These are phyloP conservation scores for Penicillium sumatraense DNA, from an alignment of 2,329 filamentous ascomycete genomes.

Conservation along the genomic window DNA sequence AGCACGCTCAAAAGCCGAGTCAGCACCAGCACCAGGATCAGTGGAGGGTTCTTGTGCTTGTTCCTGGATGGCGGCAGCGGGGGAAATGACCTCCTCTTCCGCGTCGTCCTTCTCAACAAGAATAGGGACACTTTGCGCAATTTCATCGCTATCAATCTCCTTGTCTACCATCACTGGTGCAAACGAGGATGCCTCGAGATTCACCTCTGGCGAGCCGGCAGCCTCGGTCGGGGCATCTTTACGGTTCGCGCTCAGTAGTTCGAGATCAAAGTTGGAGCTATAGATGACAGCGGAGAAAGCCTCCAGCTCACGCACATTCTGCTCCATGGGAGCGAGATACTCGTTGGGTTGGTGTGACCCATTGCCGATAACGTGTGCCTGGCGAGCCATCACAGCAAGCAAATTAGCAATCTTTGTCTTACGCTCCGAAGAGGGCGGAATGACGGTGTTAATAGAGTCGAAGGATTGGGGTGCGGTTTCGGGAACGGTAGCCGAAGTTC, in stretches of 20 bases:
- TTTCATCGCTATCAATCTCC: slow-evolving; percentile 13
- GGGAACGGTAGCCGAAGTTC: slow-evolving; percentile 47
- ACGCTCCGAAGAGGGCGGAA: slow-evolving; percentile 44
- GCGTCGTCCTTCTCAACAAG: slow-evolving; percentile 15
- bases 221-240: slow-evolving; percentile 9
- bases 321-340: slow-evolving; percentile 50
- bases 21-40: slow-evolving; percentile 17
- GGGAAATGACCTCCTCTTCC: not conserved
- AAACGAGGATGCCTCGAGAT: slow-evolving; percentile 21
- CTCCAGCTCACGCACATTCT: slow-evolving; percentile 52
- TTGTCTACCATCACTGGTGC: slow-evolving; percentile 26
- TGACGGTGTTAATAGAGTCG: slow-evolving; percentile 48
- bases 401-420: slow-evolving; percentile 83
- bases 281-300: slow-evolving; percentile 56
- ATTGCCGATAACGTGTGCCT: slow-evolving; percentile 86
- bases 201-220: slow-evolving; percentile 4
- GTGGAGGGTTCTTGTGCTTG: not conserved
- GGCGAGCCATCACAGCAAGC: slow-evolving; percentile 84
- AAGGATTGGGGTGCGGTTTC: slow-evolving; percentile 51
- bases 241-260: slow-evolving; percentile 31
- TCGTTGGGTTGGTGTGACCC: slow-evolving; percentile 57
- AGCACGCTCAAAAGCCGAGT: slow-evolving; percentile 39
- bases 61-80: not conserved
- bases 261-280: slow-evolving; percentile 51
- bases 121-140: slow-evolving; percentile 10